A percentile compares a stretch with the other conserved stretches of the same genome.
Conservation (phyloP, 73 alveolate species). For the Tetrahymena borealis region DNA sequence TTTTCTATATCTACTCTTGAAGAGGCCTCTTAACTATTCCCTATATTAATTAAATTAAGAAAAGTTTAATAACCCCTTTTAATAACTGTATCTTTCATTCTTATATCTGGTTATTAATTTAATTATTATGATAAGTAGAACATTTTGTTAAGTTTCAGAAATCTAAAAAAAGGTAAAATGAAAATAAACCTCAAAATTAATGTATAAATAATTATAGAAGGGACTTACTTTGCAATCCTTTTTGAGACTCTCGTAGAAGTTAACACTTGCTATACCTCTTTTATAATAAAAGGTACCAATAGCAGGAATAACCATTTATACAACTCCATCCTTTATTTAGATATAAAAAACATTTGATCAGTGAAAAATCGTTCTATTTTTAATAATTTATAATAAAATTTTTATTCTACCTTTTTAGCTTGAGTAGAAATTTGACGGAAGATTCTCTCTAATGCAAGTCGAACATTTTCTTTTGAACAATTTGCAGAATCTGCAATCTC, state of each 20-base stretch:
- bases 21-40: not conserved
- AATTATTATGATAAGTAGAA: too few relatives aligned
- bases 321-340: not conserved
- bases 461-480: not conserved
- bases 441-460: not conserved
- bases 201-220: too few relatives aligned
- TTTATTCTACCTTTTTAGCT: not conserved
- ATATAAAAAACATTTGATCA: not conserved
- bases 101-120: too few relatives aligned
- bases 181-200: too few relatives aligned
- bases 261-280: not conserved
- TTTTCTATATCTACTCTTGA: not conserved
- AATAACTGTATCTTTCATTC: too few relatives aligned
- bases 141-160: too few relatives aligned
- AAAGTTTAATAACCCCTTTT: too few relatives aligned
- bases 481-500: not conserved
- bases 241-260: not conserved
- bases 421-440: not conserved
- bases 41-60: not conserved
- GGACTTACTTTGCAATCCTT: not conserved
- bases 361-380: not conserved
- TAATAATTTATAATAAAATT: not conserved
- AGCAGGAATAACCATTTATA: not conserved
- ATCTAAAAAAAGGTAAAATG: too few relatives aligned
- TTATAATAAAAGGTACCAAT: not conserved